Evolutionary conservation across 805 yeast species (phyloP), one percentile per base, ranked within the genome.

Genomic region (Metschnikowia baotianmanensis): DNA sequence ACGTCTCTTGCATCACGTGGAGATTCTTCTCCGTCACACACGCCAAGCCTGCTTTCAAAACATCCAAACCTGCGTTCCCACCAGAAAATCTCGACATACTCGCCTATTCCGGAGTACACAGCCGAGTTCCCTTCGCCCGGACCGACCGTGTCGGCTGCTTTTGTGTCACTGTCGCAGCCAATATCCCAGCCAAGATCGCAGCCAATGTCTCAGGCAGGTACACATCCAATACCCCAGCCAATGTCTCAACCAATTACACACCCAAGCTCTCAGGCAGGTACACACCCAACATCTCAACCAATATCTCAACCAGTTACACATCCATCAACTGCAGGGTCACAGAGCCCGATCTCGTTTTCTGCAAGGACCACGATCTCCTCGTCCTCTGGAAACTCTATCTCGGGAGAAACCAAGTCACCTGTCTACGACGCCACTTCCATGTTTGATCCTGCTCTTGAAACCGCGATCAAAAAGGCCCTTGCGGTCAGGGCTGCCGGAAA

Each of bases 401-500:
- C 50, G 0, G 15, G 36, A 8, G 50, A 44, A 2, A 20, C 19
- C 12, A 25, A 41, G 6, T 16, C 34, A 8, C 22, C 38, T 18
- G 24, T 47, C 10, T 37, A 45, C 20, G 36, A 45, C 23, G 39
- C 45, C 6, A 24, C 31, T 15, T 25, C 45, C 8, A 40, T 27
- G 13, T 47, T 47, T 16, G 64, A 61, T 12, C 34, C 58, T 6
- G 23, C 58, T 6, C 56, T 67, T 2, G 69, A 65, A 12, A 40
- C 66, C 7, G 52, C 76, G 34, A 70, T 71, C 1, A 56, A 62
- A 11, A 49, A 65, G 46, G 83, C 83, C 1, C 61, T 69, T 7
- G 69, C 71, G 13, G 62, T 79, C 34, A 69, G 85, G 39, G 72
- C 72, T 28, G 60, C 72, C 23, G 87, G 86, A 1, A 76, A 81